phyloP scores from a whole-genome alignment of 257 asterid genomes.

The Solanum ahanhuiri region DNA sequence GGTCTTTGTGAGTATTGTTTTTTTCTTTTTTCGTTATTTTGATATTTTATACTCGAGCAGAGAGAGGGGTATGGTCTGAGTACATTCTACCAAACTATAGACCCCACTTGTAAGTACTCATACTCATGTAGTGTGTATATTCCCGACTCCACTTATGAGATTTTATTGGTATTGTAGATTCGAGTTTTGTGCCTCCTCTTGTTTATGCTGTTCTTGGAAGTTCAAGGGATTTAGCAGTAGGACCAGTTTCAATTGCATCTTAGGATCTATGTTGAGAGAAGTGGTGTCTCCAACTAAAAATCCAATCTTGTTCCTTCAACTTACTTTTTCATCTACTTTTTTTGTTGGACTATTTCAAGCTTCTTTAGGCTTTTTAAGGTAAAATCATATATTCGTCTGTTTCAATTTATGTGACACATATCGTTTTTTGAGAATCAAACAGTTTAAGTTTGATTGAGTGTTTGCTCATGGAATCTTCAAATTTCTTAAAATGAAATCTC shows the following conservation, averaged over 20 bases:
- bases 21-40: too few species aligned
- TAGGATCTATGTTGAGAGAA: slow-evolving; percentile 79
- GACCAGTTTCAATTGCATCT: slow-evolving; percentile 85
- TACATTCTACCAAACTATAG: too few species aligned
- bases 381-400: neutral
- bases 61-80: neutral
- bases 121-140: too few species aligned
- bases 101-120: too few species aligned
- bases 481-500: too few species aligned
- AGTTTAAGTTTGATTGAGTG: accelerated
- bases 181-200: slow-evolving; percentile 84
- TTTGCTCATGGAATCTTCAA: accelerated
- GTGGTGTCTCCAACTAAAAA: slow-evolving; percentile 49
- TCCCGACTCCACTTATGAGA: neutral
- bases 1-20: slow-evolving; percentile 54
- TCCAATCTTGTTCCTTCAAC: slow-evolving; percentile 65
- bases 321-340: slow-evolving; percentile 68
- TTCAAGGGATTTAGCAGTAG: slow-evolving; percentile 86
- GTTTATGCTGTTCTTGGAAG: slow-evolving; percentile 84
- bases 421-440: accelerated
- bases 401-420: accelerated
- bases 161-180: slow-evolving; percentile 25
- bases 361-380: slow-evolving; percentile 72
- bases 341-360: slow-evolving; percentile 89
- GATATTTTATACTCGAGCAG: neutral